Base-by-base conservation (phyloP, 2,329 filamentous ascomycete genomes). In the Ophiostoma quercus region DNA sequence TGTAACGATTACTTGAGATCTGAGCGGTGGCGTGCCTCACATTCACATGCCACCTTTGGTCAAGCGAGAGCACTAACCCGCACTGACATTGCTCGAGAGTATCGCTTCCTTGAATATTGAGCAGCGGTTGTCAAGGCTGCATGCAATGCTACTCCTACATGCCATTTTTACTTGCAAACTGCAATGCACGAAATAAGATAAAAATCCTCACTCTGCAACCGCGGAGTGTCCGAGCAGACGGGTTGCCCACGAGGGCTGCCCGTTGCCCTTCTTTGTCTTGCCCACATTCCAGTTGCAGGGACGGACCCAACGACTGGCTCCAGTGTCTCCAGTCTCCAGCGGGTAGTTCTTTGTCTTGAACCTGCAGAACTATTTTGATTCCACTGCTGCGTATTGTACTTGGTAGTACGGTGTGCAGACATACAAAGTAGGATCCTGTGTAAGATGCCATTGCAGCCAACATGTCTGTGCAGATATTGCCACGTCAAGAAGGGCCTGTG, bases 71-170 rank as follows among this genome's bases (percentile, higher is more conserved):
- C 19, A 47, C 43, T 16, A 47, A 6, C 43, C 8, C 51, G 51
- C 51, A 57, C 51, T 57, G 51, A 25, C 51, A 57, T 25, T 22
- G 51, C n/a, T 57, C 51, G 51, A 57, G 51, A 57, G 51, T 57
- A 57, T 25, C n/a, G 51, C n/a, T 57, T 57, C 51, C 12, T 25
- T 57, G n/a, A 57, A 25, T 25, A 25, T 29, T 7, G n/a, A 47
- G 43, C 43, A 47, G 19, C 5, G 43, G 43, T 25, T 16, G n/a
- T 57, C 9, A 57, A 57, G n/a, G 22, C n/a, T 57, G 43, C 19
- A 34, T 41, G 47, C 47, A 51, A 51, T 22, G 47, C 47, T 34
- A 34, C 34, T 8, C 8, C 34, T 34, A 34, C 34, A 34, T 6
- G 34, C 4, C 8, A 34, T 8, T 34, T 34, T 34, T 8, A 34